A percentile compares a stretch with the other conserved stretches of the same genome.
Evolutionary conservation across 306 rosid species (phyloP).

Genomic region (Prunus dulcis): DNA sequence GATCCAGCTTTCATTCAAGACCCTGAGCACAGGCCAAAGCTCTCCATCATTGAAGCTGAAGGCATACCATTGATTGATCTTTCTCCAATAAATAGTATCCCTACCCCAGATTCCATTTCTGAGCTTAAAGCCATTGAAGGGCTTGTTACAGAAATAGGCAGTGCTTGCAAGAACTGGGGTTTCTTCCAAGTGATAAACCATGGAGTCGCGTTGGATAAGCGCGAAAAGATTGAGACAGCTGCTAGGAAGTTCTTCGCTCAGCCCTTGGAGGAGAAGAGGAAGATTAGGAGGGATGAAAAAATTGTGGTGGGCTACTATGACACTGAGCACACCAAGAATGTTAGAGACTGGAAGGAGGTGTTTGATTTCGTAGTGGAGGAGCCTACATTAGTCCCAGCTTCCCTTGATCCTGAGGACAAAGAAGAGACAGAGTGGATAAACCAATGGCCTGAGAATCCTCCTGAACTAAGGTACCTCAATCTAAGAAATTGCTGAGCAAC

Average conservation of each 20-base stretch:
- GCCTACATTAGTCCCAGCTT: conserved; percentile 38
- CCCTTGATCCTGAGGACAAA: conserved; percentile 29
- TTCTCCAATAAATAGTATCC: conserved; percentile 5
- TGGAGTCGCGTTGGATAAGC: conserved; percentile 38
- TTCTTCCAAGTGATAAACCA: conserved; percentile 74
- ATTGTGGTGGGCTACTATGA: conserved; percentile 49
- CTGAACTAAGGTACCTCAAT: conserved; percentile 46
- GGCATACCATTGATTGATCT: conserved; percentile 52
- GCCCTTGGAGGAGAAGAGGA: conserved; percentile 55
- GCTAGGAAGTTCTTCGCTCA: conserved; percentile 50
- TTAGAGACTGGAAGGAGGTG: conserved; percentile 78
- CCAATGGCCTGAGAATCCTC: conserved; percentile 46
- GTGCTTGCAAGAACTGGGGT: conserved; percentile 66
- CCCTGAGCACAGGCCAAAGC: conserved; percentile 62
- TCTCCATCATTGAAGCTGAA: conserved; percentile 28
- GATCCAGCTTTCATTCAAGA: conserved; percentile 51
- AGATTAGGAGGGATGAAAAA: conserved; percentile 35
- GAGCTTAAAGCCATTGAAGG: conserved; percentile 7
- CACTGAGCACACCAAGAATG: conserved; percentile 62
- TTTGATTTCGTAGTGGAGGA: conserved; percentile 43
- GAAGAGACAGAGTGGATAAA: conserved; percentile 36
- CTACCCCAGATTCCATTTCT: neutral
- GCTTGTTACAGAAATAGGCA: conserved; percentile 44
- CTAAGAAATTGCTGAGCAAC: too few relatives aligned
- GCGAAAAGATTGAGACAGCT: conserved; percentile 26